Conservation (phyloP, 73 alveolate species). For the Breviolum minutum region DNA sequence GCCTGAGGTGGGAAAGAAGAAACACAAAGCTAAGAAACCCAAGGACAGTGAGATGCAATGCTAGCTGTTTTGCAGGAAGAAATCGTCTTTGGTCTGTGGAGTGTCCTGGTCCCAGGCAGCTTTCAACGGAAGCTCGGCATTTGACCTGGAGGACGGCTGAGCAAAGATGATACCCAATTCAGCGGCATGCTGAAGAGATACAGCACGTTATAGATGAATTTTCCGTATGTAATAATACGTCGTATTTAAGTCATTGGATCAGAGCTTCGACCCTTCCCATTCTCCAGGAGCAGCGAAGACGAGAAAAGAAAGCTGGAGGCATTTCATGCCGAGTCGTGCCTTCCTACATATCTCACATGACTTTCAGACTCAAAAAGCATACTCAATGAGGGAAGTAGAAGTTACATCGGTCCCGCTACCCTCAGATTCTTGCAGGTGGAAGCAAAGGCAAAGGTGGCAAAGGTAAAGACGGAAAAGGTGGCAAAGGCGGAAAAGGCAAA, state of each 20-base stretch:
- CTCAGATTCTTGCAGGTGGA: neutral
- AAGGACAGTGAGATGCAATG: neutral
- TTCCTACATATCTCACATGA: too few relatives aligned
- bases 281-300: slow-evolving; percentile 38
- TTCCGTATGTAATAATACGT: too few relatives aligned
- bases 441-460: slow-evolving; percentile 73
- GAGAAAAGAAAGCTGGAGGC: slow-evolving; percentile 40
- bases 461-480: slow-evolving; percentile 62
- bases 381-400: too few relatives aligned
- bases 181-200: neutral
- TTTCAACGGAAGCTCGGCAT: slow-evolving; percentile 68
- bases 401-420: too few relatives aligned
- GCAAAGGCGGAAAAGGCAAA: slow-evolving; percentile 25
- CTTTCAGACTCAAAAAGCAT: too few relatives aligned
- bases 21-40: slow-evolving; percentile 29
- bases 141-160: slow-evolving; percentile 59
- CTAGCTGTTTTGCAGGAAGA: neutral
- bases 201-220: too few relatives aligned
- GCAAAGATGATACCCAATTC: neutral
- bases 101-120: slow-evolving; percentile 38
- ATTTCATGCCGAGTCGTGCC: neutral
- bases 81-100: neutral
- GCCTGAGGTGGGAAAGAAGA: slow-evolving; percentile 70
- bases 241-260: too few relatives aligned
- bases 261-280: too few relatives aligned